Evolutionary conservation across 495 filamentous ascomycete genomes (phyloP), one percentile per base, ranked within the genome.

Genomic region (Pseudoneurospora amorphoporcata): DNA sequence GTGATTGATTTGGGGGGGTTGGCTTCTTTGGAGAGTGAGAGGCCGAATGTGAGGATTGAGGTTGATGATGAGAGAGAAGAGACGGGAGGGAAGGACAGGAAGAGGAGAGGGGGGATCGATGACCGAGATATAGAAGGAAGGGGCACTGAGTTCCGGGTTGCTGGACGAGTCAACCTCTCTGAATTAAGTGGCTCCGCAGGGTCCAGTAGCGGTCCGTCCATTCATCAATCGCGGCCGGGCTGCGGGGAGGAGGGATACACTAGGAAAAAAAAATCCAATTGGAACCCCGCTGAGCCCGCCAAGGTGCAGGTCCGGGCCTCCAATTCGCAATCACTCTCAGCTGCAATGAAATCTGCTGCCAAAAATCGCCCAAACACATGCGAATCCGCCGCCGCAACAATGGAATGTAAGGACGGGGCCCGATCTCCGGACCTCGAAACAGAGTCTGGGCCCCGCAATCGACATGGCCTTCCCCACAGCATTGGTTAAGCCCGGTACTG

Each of bases 261-360:
- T 23, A 23, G 73, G 72, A 69, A 17, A 72, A 68, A 74, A 73
- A 76, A 74, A 23, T 23, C 0, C 23, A 75, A 74, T 74, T 39
- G 70, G 71, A 71, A 74, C 72, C 76, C 77, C 76, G 73, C 75
- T 29, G 37, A 32, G 2, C 76, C 77, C 76, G 73, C 75, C 53
- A 65, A 32, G 2, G 29, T 65, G 53, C 29, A 65, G 29, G 4
- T 35, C 14, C n/a, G n/a, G n/a, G n/a, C n/a, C 53, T 65, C 29
- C 53, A 65, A 65, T 65, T 65, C 53, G 53, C 53, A 65, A 65
- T 65, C 53, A 29, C 53, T 23, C 14, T 35, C 2, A 65, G 53
- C 29, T 65, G 53, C 53, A 65, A n/a, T n/a, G n/a, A n/a, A 65
- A 65, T 65, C 53, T 35, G 4, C 47, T 58, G 19, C 47, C 9